phyloP scores from a whole-genome alignment of 2,329 filamentous ascomycete species.

The Neospermospora avenae region DNA sequence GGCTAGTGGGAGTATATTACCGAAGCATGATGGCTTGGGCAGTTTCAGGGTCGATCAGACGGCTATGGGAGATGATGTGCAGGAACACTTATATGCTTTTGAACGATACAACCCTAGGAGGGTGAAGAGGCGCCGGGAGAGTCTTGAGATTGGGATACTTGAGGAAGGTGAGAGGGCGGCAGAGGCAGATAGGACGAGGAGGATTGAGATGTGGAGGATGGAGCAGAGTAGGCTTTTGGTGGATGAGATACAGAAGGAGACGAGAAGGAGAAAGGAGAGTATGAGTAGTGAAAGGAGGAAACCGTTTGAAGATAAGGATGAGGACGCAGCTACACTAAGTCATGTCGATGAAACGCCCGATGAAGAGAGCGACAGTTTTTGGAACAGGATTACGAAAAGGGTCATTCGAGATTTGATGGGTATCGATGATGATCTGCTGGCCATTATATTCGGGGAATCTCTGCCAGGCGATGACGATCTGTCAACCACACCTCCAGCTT shows the following conservation, averaged over 20 bases:
- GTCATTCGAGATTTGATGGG: conserved; percentile 89
- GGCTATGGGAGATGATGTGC: conserved; percentile 54
- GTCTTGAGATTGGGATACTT: conserved; percentile 48
- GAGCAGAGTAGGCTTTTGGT: conserved; percentile 85
- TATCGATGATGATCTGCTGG: conserved; percentile 80
- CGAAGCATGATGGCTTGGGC: conserved; percentile 86
- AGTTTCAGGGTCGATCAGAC: conserved; percentile 69
- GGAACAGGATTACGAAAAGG: conserved; percentile 77
- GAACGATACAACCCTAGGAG: conserved; percentile 78
- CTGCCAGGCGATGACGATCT: conserved; percentile 49
- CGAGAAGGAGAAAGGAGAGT: conserved; percentile 64
- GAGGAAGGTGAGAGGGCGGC: conserved; percentile 53
- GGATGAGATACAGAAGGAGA: conserved; percentile 87
- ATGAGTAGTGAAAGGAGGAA: conserved; percentile 46
- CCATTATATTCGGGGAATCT: conserved; percentile 81
- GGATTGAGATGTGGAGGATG: conserved; percentile 88
- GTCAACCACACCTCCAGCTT: conserved; percentile 31
- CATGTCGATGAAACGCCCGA: conserved; percentile 36
- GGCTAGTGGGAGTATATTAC: conserved; percentile 62
- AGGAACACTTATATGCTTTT: conserved; percentile 86
- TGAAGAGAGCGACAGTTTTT: conserved; percentile 64
- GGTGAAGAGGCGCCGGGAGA: conserved; percentile 52
- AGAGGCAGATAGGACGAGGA: conserved; percentile 71
- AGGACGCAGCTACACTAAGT: conserved; percentile 34
- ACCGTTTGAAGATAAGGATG: conserved; percentile 30